Base-by-base conservation (phyloP, 371 early-diverging fungal species). In the Cladochytrium tenue region DNA sequence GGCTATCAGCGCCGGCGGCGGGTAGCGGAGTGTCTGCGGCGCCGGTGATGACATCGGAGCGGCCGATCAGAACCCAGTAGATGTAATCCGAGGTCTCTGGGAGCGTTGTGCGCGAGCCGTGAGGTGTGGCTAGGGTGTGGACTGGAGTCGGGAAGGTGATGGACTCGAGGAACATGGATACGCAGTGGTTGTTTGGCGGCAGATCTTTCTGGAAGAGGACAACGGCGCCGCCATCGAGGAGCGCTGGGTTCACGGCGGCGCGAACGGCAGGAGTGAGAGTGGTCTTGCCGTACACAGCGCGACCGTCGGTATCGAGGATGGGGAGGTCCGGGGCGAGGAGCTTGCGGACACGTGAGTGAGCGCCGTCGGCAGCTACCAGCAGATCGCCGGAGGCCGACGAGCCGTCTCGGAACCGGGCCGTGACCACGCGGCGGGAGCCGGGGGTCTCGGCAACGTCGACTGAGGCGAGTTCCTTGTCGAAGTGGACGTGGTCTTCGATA, bases 401-500 rank as follows among this genome's bases (percentile, higher is more conserved):
- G 10, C 64, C 64, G 10, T 53, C 53, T 15, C 4, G 3, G 30
- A 63, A 63, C 25, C 13, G 32, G 17, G 31, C 53, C 0, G 32
- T 34, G 0, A 63, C 64, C 13, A 5, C 26, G 26, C 10, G 7
- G 25, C 28, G 7, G 23, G 10, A 23, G 25, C 56, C 32, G 15
- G 4, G 2, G 23, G 35, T 27, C 15, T 13, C 15, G 13, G n/a
- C 33, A 23, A 63, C 10, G 28, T 63, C n/a, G 17, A 15, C 26
- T 25, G 26, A 25, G 51, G 53, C 31, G 1, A 26, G 43, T 20
- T 43, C 43, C 43, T 43, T 7, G 43, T 20, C 43, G 20, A 43
- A 76, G 26, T 34, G 58, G n/a, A 79, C 66, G 33, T 63, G 61
- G 60, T 64, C 57, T 17, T 62, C 68, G 32, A 58, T 32, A 13